Evolutionary conservation across 2,329 filamentous ascomycete species (phyloP).

Genomic region (Sporothrix protearum): DNA sequence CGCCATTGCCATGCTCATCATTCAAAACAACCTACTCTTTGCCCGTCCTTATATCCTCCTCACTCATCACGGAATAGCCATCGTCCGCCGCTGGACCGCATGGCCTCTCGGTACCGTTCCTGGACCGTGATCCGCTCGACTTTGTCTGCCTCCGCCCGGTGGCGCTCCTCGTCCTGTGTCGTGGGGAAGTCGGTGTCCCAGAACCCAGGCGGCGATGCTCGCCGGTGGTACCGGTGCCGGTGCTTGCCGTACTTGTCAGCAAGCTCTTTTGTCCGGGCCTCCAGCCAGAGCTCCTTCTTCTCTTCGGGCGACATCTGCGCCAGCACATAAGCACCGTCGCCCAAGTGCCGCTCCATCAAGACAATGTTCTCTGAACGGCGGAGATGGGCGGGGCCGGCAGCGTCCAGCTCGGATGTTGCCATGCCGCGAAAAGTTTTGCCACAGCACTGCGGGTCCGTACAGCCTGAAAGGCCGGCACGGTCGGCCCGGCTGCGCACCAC

Average conservation of each 20-base stretch:
- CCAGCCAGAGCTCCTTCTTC: conserved; percentile 63
- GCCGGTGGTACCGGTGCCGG: conserved; percentile 67
- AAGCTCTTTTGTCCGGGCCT: conserved; percentile 69
- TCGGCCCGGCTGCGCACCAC: conserved; percentile 68
- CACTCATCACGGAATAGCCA: conserved; percentile 80
- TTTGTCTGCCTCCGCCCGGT: conserved; percentile 62
- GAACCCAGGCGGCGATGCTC: conserved; percentile 75
- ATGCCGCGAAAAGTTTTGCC: conserved; percentile 67
- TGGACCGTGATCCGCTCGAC: conserved; percentile 63
- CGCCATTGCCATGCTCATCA: neutral
- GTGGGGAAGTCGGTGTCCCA: conserved; percentile 87
- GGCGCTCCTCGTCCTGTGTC: conserved; percentile 72
- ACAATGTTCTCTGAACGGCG: conserved; percentile 42
- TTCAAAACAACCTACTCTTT: too few species aligned
- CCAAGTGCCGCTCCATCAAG: conserved; percentile 56
- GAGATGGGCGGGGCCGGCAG: conserved; percentile 37
- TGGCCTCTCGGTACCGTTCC: conserved; percentile 76
- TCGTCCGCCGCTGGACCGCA: conserved; percentile 69
- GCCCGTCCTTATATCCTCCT: neutral
- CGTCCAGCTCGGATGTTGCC: conserved; percentile 50
- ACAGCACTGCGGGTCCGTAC: conserved; percentile 72
- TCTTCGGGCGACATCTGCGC: conserved; percentile 58
- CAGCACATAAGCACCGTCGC: conserved; percentile 57
- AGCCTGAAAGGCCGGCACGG: conserved; percentile 68
- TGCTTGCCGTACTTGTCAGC: conserved; percentile 76